A percentile compares a stretch with the other conserved stretches of the same genome.
phyloP scores from a whole-genome alignment of 2,329 filamentous ascomycete species.

The Aspergillus sp. region DNA sequence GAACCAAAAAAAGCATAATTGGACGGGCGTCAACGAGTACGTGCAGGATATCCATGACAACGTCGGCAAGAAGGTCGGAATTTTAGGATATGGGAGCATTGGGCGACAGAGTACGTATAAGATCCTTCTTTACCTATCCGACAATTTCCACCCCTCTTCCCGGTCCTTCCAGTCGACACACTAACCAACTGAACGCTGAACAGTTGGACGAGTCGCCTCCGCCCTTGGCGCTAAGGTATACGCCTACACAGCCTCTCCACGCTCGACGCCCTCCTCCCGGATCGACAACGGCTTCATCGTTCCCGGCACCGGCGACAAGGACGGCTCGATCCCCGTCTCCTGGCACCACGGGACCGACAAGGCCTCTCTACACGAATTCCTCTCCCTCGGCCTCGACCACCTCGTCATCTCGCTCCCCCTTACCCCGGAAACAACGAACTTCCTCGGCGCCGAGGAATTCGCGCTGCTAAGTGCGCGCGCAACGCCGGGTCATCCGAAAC shows the following conservation, averaged over 20 bases:
- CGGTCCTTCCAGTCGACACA: no score
- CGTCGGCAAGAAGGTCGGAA: constrained; percentile 59
- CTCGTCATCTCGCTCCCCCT: constrained; percentile 58
- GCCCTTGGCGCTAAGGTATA: constrained; percentile 71
- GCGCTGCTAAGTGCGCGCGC: constrained; percentile 42
- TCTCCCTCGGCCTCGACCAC: constrained; percentile 57
- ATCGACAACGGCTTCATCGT: constrained; percentile 67
- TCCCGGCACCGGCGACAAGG: constrained; percentile 62
- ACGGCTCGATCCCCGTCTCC: constrained; percentile 54
- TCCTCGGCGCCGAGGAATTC: constrained; percentile 58
- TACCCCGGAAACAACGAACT: constrained; percentile 54
- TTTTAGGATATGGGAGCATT: constrained; percentile 63
- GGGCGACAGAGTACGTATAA: constrained; percentile 55
- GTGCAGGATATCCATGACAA: constrained; percentile 47
- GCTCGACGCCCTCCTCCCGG: constrained; percentile 64
- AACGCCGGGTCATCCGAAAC: constrained; percentile 35
- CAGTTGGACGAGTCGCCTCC: constrained; percentile 57
- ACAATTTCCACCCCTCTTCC: neutral
- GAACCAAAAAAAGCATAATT: constrained; percentile 56
- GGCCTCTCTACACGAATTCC: constrained; percentile 52
- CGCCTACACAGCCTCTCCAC: constrained; percentile 71
- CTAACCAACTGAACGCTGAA: constrained; percentile 5
- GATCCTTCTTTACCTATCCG: neutral
- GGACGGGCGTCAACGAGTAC: constrained; percentile 37
- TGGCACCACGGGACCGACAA: constrained; percentile 60